Conservation (phyloP, 441 rosid species). For the Populus tomentosa region DNA sequence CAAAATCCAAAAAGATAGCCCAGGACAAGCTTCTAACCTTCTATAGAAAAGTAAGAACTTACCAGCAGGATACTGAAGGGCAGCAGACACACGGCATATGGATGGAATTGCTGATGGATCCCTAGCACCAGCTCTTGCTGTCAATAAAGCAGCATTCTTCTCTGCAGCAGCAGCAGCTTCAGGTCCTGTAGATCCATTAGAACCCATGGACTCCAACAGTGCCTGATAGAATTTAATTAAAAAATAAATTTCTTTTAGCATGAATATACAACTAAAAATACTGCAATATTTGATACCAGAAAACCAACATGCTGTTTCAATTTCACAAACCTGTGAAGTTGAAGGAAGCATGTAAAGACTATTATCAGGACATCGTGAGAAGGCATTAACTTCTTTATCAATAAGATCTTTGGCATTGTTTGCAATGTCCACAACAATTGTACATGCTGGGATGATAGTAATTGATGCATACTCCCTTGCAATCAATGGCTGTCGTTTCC, state of each 20-base stretch:
- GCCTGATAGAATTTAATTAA: conserved; percentile 47
- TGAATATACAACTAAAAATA: not conserved
- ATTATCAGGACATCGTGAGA: conserved; percentile 83
- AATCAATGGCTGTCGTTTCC: conserved; percentile 85
- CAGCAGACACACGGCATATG: conserved; percentile 92
- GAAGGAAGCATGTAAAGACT: conserved; percentile 92
- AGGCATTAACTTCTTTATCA: conserved; percentile 80
- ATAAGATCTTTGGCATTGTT: conserved; percentile 74
- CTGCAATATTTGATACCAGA: not conserved
- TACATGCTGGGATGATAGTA: conserved; percentile 85
- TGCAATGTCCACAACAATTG: conserved; percentile 64
- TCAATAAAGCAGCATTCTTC: conserved; percentile 86
- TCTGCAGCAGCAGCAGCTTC: conserved; percentile 90
- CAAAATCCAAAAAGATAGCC: conserved; percentile 1
- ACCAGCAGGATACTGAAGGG: conserved; percentile 97
- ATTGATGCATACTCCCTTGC: conserved; percentile 75
- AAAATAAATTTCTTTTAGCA: conserved; percentile 6
- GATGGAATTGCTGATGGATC: conserved; percentile 99
- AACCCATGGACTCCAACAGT: conserved; percentile 83
- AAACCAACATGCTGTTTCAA: not conserved
- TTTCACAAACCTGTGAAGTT: conserved; percentile 77
- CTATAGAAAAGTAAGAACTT: conserved; percentile 24
- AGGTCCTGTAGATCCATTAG: conserved; percentile 85
- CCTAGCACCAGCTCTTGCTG: conserved; percentile 98
- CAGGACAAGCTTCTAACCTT: not conserved